Base-by-base conservation (phyloP, 1,139 yeast species). In the Blastobotrys aristatus region DNA sequence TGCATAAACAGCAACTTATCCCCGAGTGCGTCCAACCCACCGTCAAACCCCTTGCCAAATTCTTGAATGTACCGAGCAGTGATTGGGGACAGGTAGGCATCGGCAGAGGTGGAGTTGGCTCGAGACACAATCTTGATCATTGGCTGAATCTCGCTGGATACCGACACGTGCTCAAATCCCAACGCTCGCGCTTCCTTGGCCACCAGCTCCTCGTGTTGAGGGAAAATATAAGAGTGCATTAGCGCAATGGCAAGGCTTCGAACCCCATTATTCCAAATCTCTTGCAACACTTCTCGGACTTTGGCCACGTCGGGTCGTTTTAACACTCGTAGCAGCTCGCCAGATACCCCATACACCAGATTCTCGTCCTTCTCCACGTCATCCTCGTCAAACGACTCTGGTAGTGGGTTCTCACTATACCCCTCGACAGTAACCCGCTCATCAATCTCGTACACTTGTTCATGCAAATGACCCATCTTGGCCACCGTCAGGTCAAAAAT, bases 21-120 rank as follows among this genome's bases (percentile, higher is more conserved):
- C 6, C 71, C 72, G 4, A 66, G 62, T 4, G 68, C 66, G 16
- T 69, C 70, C 10, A 76, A 62, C 1, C 79, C 79, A 34, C 79
- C 77, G 40, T 67, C 67, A 55, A 84, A 72, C 1, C 92, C 92
- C 3, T 72, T 61, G 43, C 80, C 76, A 57, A 85, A 82, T 17
- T 80, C 76, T 30, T 72, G 64, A 38, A 84, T 69, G 60, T 84
- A 84, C 30, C 76, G 72, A 50, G 76, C 72, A 43, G 84, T 80
- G 43, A 80, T 84, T 1, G 94, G 94, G 2, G 90, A 82, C 50
- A 85, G 66, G 60, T 84, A 84, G 1, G 92, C 87, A 65, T 85
- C 92, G 0, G 86, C 88, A 17, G 80, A 77, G 2, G 87, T 74
- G 14, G 89, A 82, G 55, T 82, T 82, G 1, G 88, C 85, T 50